Base-by-base conservation (phyloP, 2,329 filamentous ascomycete genomes). In the Trichoderma oligosporum region DNA sequence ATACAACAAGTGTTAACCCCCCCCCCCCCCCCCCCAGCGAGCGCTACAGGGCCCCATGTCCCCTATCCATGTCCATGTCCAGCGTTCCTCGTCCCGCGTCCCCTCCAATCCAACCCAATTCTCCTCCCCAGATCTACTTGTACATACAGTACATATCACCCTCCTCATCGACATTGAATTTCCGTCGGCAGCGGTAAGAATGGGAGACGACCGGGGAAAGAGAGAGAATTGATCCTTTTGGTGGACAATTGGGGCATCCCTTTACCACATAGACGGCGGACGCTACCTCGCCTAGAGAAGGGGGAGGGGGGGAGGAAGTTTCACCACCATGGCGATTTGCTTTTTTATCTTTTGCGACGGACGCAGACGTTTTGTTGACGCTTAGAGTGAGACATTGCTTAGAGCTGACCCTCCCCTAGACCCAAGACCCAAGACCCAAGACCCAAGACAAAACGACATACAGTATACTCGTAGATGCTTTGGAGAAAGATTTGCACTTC, bases 301-400 rank as follows among this genome's bases (percentile, higher is more conserved):
- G 51, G 51, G 22, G 51, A 33, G 51, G 36, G 54, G n/a, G n/a
- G n/a, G n/a, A n/a, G n/a, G n/a, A n/a, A n/a, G n/a, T n/a, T n/a
- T n/a, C n/a, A n/a, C n/a, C n/a, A n/a, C n/a, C n/a, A n/a, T n/a
- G n/a, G n/a, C n/a, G n/a, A n/a, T n/a, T n/a, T n/a, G n/a, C n/a
- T n/a, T n/a, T n/a, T n/a, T n/a, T n/a, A n/a, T n/a, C n/a, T 44
- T 59, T 61, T 63, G 62, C 62, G 62, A 63, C 62, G 62, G 62
- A 62, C 62, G 62, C 62, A 63, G 61, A 52, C 59, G 41, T n/a
- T n/a, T n/a, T 22, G 51, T 60, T 31, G 36, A 56, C 52, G 57
- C 57, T 41, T 46, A 39, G 44, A 60, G 59, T 62, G 61, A 62
- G 61, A 62, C 61, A 59, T 56, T 45, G 55, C 57, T 56, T n/a